These are phyloP conservation scores for Colletotrichum theobromicola DNA, from an alignment of 2,329 filamentous ascomycete genomes.

Conservation along the genomic window DNA sequence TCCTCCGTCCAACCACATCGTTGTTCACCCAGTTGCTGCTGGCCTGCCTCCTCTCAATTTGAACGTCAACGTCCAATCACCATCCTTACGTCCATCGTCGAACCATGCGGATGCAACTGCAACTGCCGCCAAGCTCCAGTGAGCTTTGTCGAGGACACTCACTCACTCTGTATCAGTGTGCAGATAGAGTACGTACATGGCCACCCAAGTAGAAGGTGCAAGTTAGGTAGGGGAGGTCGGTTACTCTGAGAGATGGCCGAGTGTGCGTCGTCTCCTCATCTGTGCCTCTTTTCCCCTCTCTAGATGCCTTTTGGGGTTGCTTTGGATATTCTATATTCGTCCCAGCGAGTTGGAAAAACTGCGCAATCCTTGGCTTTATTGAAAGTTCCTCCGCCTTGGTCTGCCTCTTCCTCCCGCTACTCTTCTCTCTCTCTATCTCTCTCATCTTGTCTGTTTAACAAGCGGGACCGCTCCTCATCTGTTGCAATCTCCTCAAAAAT, in stretches of 20 bases:
- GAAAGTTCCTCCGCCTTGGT: background rate
- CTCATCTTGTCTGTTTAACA: background rate
- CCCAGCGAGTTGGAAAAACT: conserved; percentile 1
- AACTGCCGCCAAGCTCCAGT: conserved; percentile 28
- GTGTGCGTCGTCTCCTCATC: background rate
- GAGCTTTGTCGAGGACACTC: conserved; percentile 6
- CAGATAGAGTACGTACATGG: background rate
- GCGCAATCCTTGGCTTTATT: conserved; percentile 10
- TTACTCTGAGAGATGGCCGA: background rate
- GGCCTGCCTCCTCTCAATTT: conserved; percentile 10
- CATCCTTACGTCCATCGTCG: conserved; percentile 17
- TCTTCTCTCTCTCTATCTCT: background rate
- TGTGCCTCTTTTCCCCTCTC: background rate
- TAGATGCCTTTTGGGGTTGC: background rate
- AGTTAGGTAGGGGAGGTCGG: background rate
- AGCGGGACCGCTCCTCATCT: background rate
- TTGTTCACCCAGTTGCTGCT: conserved; percentile 32
- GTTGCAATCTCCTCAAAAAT: background rate
- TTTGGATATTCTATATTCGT: conserved; percentile 19
- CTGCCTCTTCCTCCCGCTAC: background rate
- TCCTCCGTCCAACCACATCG: conserved; percentile 26
- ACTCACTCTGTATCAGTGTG: background rate
- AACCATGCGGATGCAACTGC: conserved; percentile 29
- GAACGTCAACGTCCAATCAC: conserved; percentile 17
- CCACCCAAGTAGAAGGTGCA: background rate